A percentile compares a stretch with the other conserved stretches of the same genome.
These are phyloP conservation scores for Rosa lucieae DNA, from an alignment of 306 rosid genomes.

Conservation along the genomic window DNA sequence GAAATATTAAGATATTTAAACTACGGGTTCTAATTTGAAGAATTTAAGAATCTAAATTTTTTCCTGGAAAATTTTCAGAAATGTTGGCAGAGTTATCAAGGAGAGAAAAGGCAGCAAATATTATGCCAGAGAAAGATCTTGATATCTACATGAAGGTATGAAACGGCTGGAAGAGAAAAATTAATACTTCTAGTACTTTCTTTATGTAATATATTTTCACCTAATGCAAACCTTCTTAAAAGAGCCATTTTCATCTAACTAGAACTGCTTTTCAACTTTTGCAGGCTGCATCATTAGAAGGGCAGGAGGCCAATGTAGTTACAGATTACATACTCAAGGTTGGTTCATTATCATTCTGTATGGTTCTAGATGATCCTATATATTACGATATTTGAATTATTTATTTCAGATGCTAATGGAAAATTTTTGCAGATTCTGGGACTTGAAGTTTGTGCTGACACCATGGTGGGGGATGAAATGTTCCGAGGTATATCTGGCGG, in stretches of 20 bases:
- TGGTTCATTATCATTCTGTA: background rate
- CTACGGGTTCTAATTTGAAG: background rate
- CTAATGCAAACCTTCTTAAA: background rate
- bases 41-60: background rate
- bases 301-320: slow-evolving; percentile 63
- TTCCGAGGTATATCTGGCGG: slow-evolving; percentile 55
- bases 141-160: slow-evolving; percentile 74
- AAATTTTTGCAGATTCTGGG: slow-evolving; percentile 36
- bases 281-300: slow-evolving; percentile 72
- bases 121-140: slow-evolving; percentile 63
- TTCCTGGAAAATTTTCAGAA: slow-evolving; percentile 28
- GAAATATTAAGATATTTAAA: background rate
- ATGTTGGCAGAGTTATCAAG: slow-evolving; percentile 62
- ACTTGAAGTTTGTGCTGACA: slow-evolving; percentile 53
- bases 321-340: slow-evolving; percentile 85
- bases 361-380: background rate
- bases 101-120: slow-evolving; percentile 63
- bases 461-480: slow-evolving; percentile 53
- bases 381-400: background rate
- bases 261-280: slow-evolving; percentile 1
- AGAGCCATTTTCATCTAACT: background rate
- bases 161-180: background rate
- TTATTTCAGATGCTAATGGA: background rate
- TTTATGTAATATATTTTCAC: background rate
- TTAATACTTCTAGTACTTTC: background rate